Base-by-base conservation (phyloP, 2,329 filamentous ascomycete species). In the Pestalotiopsis sp. region DNA sequence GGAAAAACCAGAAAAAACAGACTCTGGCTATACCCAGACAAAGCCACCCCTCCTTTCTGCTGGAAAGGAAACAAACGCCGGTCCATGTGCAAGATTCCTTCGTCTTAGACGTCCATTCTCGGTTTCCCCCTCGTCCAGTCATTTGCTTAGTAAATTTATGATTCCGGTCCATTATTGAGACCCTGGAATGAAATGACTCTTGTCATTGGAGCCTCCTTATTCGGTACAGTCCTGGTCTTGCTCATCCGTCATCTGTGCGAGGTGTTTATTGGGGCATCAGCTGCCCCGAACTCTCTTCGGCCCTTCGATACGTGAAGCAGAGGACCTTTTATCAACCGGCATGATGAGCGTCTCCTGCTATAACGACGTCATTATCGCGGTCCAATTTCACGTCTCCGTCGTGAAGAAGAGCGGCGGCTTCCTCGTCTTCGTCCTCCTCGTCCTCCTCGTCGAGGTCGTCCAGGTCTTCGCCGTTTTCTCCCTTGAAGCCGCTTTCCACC, bases 401-500 rank as follows among this genome's bases (percentile, higher is more conserved):
- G 5, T 78, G 23, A 7, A 64, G 61, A n/a, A 64, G 36, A 5
- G 27, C 59, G 12, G 59, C 59, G 17, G 59, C 59, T 20, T 64
- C 77, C 12, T 81, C 81, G 1, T 85, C 85, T 1, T 82, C 79
- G 1, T 83, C 83, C 1, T 82, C 85, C 9, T 88, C 88, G 2
- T 89, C 87, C 1, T 87, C 86, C 1, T 91, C 89, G 2, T 89
- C 88, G 5, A 93, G 92, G 36, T 91, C 90, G 1, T 88, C 85
- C 60, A 87, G 86, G 4, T 87, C 85, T 57, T 84, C 85, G 60
- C 86, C 88, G 7, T 88, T 85, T 68, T 90, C 90, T 23, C 93
- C 91, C 75, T 92, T 90, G 76, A 97, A 97, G 0, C 92, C 92
- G 69, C 90, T 91, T 70, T 97, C 93, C 14, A 98, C 86, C 70